Evolutionary conservation across 2,329 filamentous ascomycete genomes (phyloP), one percentile per base, ranked within the genome.

Genomic region (Colletotrichum sojae): DNA sequence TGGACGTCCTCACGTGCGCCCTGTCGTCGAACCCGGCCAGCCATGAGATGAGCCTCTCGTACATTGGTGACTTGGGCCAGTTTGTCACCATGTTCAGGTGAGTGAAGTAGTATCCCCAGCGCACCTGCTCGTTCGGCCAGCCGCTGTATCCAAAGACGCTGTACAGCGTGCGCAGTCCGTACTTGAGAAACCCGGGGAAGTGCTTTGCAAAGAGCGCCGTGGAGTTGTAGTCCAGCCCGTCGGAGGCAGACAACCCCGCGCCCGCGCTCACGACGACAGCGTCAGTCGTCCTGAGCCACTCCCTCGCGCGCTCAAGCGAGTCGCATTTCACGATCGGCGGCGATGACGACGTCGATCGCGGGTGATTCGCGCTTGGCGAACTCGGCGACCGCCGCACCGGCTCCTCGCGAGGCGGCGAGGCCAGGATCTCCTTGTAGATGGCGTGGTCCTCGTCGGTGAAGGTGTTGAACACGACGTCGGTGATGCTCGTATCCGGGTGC

Each of bases 21-120:
- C 55, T 57, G 6, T 13, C 62, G 0, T 51, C 70, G 43, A 65
- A 70, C 36, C 20, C 53, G 3, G 36, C 51, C 10, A 73, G 27
- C 71, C 70, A 73, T 2, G 59, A 55, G 13, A 73, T 40, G 25
- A 72, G 63, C 12, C 15, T 58, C 9, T 51, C 40, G 39, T 76
- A 79, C 18, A 73, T 51, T 2, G 25, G 18, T n/a, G 75, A 79
- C 27, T 20, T 40, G 1, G 73, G 72, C 77, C 77, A 79, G 2
- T 58, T 68, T 15, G 69, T 68, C 6, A 76, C 69, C 72, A 78
- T 75, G 6, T 63, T 61, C 5, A 78, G 67, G 56, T 79, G 78
- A 0, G 74, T 74, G 67, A 79, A 78, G 63, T 75, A 79, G 55
- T 79, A 79, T 0, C 76, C 74, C 78, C 77, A 80, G 56, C 76